Evolutionary conservation across 352 stramenopile species (phyloP).

Genomic region (Phytophthora sojae): DNA sequence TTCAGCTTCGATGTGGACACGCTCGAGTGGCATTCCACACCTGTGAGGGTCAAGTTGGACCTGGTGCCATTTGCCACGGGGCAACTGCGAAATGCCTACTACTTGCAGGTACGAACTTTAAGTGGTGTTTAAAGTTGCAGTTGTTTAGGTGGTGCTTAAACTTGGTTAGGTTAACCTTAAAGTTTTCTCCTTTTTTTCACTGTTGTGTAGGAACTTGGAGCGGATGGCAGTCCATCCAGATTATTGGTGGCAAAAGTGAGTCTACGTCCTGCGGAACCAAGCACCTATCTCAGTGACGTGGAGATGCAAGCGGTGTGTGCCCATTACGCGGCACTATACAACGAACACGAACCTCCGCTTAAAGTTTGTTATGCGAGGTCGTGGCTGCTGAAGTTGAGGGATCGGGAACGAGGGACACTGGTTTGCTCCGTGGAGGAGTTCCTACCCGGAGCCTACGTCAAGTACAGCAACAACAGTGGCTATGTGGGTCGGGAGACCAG

Average conservation of each 20-base stretch:
- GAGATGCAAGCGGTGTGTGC: conserved; percentile 91
- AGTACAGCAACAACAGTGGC: conserved; percentile 90
- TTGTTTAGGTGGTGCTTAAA: no score
- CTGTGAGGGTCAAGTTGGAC: conserved; percentile 73
- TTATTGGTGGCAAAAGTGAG: conserved; percentile 82
- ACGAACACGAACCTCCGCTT: conserved; percentile 82
- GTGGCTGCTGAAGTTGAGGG: conserved; percentile 79
- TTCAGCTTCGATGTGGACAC: conserved; percentile 87
- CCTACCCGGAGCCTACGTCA: conserved; percentile 81
- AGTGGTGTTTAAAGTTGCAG: not conserved
- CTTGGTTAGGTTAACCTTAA: no score
- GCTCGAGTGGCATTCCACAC: conserved; percentile 76
- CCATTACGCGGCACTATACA: conserved; percentile 88
- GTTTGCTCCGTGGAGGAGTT: conserved; percentile 86
- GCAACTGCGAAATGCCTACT: conserved; percentile 83
- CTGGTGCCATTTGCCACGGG: conserved; percentile 85
- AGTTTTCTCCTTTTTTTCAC: no score
- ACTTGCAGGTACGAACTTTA: conserved; percentile 50
- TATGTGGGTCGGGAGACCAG: conserved; percentile 85
- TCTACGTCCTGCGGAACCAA: conserved; percentile 68
- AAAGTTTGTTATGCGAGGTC: conserved; percentile 87
- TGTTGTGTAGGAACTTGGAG: conserved; percentile 44
- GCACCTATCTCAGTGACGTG: conserved; percentile 85
- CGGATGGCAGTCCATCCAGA: conserved; percentile 37
- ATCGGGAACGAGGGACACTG: conserved; percentile 56